Evolutionary conservation across 2,329 filamentous ascomycete species (phyloP).

Genomic region (Penicillium digitatum): DNA sequence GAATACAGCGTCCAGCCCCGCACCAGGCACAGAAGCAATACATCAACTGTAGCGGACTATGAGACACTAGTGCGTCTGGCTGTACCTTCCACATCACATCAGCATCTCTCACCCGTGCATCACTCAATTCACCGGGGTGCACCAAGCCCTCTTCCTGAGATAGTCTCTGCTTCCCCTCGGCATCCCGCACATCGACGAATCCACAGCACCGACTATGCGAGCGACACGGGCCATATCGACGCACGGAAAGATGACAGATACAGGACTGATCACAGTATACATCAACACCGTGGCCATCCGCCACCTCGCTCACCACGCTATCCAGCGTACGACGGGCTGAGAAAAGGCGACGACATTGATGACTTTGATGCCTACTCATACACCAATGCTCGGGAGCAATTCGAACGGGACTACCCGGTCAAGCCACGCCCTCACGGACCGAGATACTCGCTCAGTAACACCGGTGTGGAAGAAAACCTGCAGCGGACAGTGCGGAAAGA

Average conservation of each 20-base stretch:
- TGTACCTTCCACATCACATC: slow-evolving; percentile 24
- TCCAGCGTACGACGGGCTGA: slow-evolving; percentile 27
- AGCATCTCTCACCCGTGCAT: slow-evolving; percentile 27
- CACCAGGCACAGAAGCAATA: slow-evolving; percentile 35
- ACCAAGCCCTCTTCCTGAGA: slow-evolving; percentile 34
- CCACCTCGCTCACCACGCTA: slow-evolving; percentile 27
- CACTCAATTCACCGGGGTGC: slow-evolving; percentile 29
- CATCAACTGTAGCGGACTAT: slow-evolving; percentile 29
- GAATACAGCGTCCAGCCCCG: slow-evolving; percentile 37
- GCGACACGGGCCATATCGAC: slow-evolving; percentile 33
- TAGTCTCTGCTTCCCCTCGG: slow-evolving; percentile 33
- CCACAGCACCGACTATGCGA: slow-evolving; percentile 35
- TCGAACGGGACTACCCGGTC: slow-evolving; percentile 44
- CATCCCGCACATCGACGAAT: slow-evolving; percentile 29
- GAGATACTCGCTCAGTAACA: slow-evolving; percentile 35
- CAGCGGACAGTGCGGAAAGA: slow-evolving; percentile 28
- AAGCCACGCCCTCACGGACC: slow-evolving; percentile 31
- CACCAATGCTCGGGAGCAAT: slow-evolving; percentile 46
- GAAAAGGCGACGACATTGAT: slow-evolving; percentile 39
- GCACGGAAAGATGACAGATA: slow-evolving; percentile 21
- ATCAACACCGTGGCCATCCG: slow-evolving; percentile 23
- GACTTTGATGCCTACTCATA: slow-evolving; percentile 46
- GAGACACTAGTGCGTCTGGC: slow-evolving; percentile 26
- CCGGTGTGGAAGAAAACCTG: slow-evolving; percentile 34
- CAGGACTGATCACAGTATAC: slow-evolving; percentile 19